Evolutionary conservation across 73 alveolate species (phyloP).

Genomic region (Halteria grandinella): DNA sequence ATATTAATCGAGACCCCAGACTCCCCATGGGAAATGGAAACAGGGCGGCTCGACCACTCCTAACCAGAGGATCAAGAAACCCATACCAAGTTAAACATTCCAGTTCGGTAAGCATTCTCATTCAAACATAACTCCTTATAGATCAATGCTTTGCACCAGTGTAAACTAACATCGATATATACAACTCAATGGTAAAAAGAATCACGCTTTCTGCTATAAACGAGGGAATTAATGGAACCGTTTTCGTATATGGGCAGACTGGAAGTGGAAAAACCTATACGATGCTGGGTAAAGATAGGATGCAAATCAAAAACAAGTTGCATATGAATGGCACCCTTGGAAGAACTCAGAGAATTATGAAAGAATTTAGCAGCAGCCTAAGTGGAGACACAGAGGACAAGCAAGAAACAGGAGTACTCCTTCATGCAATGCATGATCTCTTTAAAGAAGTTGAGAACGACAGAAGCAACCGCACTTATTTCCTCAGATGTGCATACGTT

Average conservation of each 20-base stretch:
- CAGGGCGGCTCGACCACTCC: neutral
- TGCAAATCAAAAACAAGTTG: constrained; percentile 8
- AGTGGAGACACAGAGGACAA: neutral
- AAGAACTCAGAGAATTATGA: neutral
- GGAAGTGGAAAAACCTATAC: constrained; percentile 78
- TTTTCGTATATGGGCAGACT: constrained; percentile 70
- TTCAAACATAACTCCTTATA: neutral
- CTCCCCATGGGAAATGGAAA: neutral
- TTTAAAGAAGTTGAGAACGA: constrained; percentile 57
- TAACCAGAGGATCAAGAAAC: neutral
- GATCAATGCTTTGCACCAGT: constrained; percentile 64
- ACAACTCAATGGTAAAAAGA: constrained; percentile 54
- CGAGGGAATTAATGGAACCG: constrained; percentile 77
- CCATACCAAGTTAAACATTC: neutral
- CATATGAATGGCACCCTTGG: neutral
- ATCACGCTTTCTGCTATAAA: constrained; percentile 63
- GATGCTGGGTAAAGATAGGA: constrained; percentile 68
- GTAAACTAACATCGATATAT: constrained; percentile 47
- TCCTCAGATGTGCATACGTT: constrained; percentile 44
- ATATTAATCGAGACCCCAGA: neutral
- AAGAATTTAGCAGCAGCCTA: constrained; percentile 14
- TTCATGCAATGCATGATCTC: constrained; percentile 64
- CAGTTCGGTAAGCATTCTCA: constrained; percentile 6
- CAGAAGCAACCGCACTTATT: constrained; percentile 46
- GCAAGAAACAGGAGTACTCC: constrained; percentile 59